Percentiles rank a stretch among this genome's conserved stretches.
These are phyloP conservation scores for Purpureocillium lavendulum DNA, from an alignment of 2,329 filamentous ascomycete genomes.

Conservation along the genomic window DNA sequence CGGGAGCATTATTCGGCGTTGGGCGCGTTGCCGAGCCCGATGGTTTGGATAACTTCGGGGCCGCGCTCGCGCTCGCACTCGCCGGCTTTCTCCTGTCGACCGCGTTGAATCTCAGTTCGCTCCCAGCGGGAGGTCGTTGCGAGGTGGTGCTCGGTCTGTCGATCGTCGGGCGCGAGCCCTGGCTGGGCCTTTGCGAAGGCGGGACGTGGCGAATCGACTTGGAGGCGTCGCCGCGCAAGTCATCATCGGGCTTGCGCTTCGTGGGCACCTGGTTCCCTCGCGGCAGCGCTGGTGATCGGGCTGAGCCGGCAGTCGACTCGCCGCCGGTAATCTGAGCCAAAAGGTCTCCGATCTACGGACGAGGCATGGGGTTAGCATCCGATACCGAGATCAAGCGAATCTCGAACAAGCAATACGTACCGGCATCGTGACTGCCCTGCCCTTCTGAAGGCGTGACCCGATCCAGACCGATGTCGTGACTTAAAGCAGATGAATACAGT, in stretches of 20 bases:
- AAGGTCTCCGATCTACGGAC: conserved; percentile 23
- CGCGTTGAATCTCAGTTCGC: too few relatives aligned
- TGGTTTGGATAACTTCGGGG: conserved; percentile 8
- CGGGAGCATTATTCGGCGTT: conserved; percentile 14
- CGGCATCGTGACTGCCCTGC: conserved; percentile 5
- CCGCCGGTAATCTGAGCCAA: conserved; percentile 52
- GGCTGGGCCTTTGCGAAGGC: conserved; percentile 6
- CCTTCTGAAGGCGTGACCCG: background rate
- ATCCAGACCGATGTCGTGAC: background rate
- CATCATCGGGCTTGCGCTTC: conserved; percentile 52
- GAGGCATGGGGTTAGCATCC: too few relatives aligned
- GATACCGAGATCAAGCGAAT: too few relatives aligned
- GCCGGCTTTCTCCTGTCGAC: background rate
- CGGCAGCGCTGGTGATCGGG: conserved; percentile 20
- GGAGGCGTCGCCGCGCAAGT: conserved; percentile 28
- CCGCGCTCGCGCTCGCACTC: conserved; percentile 1
- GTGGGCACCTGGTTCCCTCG: conserved; percentile 18
- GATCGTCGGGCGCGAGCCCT: background rate
- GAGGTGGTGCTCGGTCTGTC: background rate
- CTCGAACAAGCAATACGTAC: background rate
- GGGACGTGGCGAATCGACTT: conserved; percentile 31
- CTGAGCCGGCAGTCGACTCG: conserved; percentile 28
- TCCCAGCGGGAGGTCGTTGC: conserved; percentile 1
- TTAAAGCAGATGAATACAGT: too few relatives aligned
- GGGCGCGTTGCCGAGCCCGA: conserved; percentile 10